A percentile compares a stretch with the other conserved stretches of the same genome.
These are phyloP conservation scores for Paradendryphiella salina DNA, from an alignment of 2,329 filamentous ascomycete genomes.

Conservation along the genomic window DNA sequence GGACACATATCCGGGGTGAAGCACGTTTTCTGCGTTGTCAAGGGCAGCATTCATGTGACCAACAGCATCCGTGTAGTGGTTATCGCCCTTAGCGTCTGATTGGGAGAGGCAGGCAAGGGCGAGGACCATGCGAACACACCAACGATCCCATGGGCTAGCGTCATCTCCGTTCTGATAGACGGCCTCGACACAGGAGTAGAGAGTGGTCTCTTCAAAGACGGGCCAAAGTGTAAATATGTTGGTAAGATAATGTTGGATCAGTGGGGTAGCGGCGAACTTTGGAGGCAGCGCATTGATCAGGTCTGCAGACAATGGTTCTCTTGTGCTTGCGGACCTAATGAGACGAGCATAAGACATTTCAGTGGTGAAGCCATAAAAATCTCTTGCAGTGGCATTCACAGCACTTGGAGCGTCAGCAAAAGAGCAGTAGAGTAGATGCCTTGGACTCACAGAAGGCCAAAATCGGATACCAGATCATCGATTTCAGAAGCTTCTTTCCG, in stretches of 20 bases:
- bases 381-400: conserved; percentile 90
- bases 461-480: conserved; percentile 89
- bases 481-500: conserved; percentile 79
- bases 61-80: conserved; percentile 64
- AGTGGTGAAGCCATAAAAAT: conserved; percentile 85
- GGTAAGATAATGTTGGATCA: conserved; percentile 82
- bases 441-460: conserved; percentile 76
- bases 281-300: conserved; percentile 67
- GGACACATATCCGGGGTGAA: conserved; percentile 79
- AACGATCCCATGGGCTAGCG: conserved; percentile 71
- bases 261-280: conserved; percentile 66
- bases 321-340: conserved; percentile 78
- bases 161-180: conserved; percentile 72
- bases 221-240: conserved; percentile 81
- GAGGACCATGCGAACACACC: conserved; percentile 85
- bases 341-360: conserved; percentile 92
- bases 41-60: conserved; percentile 68
- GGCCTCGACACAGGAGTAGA: conserved; percentile 78
- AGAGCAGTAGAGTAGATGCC: neutral
- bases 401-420: conserved; percentile 59
- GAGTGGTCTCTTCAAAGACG: conserved; percentile 75
- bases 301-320: conserved; percentile 69
- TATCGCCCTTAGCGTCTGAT: conserved; percentile 67
- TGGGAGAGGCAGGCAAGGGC: conserved; percentile 78
- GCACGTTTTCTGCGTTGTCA: conserved; percentile 75